A percentile compares a stretch with the other conserved stretches of the same genome.
Conservation (phyloP, 2,329 filamentous ascomycete species). For the Lecanoromycetidae sp. region DNA sequence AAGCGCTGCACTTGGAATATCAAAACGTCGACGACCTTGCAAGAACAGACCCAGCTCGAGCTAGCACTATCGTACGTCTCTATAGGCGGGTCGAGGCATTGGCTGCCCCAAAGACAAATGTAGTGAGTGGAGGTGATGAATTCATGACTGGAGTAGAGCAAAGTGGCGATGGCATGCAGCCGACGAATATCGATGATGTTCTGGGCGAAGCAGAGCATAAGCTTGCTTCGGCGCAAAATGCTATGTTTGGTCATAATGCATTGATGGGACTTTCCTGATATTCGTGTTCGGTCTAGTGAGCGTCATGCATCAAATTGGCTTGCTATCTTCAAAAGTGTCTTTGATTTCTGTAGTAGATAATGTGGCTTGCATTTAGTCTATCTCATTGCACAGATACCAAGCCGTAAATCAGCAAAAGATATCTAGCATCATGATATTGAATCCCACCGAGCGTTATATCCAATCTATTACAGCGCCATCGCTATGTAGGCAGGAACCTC, state of each 20-base stretch:
- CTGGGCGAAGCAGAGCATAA: constrained; percentile 33
- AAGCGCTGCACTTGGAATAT: constrained; percentile 29
- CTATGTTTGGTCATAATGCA: constrained; percentile 22
- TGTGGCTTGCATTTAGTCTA: too few relatives aligned
- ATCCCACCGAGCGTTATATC: too few relatives aligned
- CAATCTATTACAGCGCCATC: background rate
- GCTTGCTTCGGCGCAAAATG: constrained; percentile 31
- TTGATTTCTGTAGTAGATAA: too few relatives aligned
- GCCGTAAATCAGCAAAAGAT: too few relatives aligned
- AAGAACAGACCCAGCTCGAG: constrained; percentile 17
- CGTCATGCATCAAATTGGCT: too few relatives aligned
- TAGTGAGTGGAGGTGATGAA: constrained; percentile 28
- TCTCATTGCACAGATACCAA: too few relatives aligned
- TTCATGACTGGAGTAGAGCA: constrained; percentile 28
- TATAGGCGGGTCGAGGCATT: constrained; percentile 34
- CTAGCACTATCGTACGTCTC: constrained; percentile 31
- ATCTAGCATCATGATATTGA: too few relatives aligned
- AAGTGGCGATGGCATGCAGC: constrained; percentile 23
- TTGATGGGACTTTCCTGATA: constrained; percentile 4
- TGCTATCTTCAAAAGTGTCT: too few relatives aligned
- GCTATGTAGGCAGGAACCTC: background rate
- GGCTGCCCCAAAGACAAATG: constrained; percentile 23
- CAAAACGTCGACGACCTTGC: constrained; percentile 33
- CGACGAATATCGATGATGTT: constrained; percentile 33
- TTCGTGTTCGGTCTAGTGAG: too few relatives aligned